Percentiles rank a stretch among this genome's conserved stretches.
Evolutionary conservation across 345 rosid genomes (phyloP).

Genomic region (Salix suchowensis): DNA sequence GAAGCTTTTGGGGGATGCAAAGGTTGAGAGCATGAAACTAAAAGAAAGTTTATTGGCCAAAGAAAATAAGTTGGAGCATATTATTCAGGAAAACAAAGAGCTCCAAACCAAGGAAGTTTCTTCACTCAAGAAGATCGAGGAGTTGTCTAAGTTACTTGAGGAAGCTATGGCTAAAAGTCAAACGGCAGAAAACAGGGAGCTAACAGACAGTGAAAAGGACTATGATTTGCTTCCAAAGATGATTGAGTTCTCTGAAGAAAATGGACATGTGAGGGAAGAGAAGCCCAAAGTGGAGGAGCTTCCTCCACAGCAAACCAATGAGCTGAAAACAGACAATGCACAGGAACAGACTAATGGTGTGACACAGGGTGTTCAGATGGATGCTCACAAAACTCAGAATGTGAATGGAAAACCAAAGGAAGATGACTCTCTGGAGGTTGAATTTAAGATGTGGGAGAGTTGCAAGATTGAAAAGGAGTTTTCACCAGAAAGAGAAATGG

Average conservation of each 20-base stretch:
- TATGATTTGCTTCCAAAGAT: constrained; percentile 93
- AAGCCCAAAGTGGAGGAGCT: constrained; percentile 46
- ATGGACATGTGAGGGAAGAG: constrained; percentile 77
- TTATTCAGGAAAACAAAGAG: constrained; percentile 70
- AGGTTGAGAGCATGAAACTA: constrained; percentile 63
- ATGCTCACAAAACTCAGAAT: constrained; percentile 35
- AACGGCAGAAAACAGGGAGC: constrained; percentile 63
- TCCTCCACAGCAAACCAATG: constrained; percentile 34
- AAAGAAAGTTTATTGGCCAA: constrained; percentile 72
- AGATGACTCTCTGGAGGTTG: constrained; percentile 65
- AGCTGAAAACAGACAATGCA: constrained; percentile 35
- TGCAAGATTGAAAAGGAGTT: constrained; percentile 96
- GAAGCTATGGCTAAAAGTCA: constrained; percentile 61
- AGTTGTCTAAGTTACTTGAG: constrained; percentile 74
- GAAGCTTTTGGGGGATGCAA: constrained; percentile 67
- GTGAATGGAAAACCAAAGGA: constrained; percentile 48
- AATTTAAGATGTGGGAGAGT: constrained; percentile 97
- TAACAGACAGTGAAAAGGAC: constrained; percentile 82
- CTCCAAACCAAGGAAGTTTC: constrained; percentile 55
- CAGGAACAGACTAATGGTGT: constrained; percentile 34
- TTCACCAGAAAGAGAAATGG: constrained; percentile 64
- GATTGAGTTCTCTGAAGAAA: constrained; percentile 89
- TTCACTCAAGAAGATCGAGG: constrained; percentile 61
- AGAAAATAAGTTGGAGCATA: constrained; percentile 72
- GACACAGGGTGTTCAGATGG: constrained; percentile 22